Base-by-base conservation (phyloP, 192 early-diverging fungal species). In the Rhizophagus sp. region DNA sequence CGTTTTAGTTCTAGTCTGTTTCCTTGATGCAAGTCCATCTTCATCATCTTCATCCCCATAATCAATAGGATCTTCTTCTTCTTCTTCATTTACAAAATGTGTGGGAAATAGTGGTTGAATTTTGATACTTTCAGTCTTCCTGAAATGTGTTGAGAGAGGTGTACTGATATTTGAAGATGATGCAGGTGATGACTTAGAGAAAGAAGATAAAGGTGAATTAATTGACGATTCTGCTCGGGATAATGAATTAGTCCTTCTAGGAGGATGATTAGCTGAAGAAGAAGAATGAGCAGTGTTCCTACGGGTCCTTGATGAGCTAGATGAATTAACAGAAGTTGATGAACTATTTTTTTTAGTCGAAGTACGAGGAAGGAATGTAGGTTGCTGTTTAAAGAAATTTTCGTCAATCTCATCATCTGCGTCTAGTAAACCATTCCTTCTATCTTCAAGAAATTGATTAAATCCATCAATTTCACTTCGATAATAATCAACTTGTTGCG, bases 401-500 rank as follows among this genome's bases (percentile, higher is more conserved):
- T 82, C 79, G 22, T 78, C 63, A 69, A 85, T 70, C 41, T 62
- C 81, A 36, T 84, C 87, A 11, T 87, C 87, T 1, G 88, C 89
- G 27, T 83, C 84, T 47, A 92, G 88, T 61, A 94, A 83, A 24
- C 84, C 81, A 76, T 87, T 82, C 49, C 93, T 83, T 30, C 89
- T 82, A 69, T 90, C 84, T 64, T 86, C 81, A 41, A 94, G 79
- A 27, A 84, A 81, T 22, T 83, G 81, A 67, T 93, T 91, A 84
- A 93, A 95, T 15, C 79, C 82, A 68, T 85, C 85, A 49, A 92
- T 85, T 50, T 88, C 86, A 24, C 86, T 84, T 24, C 90, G 85
- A 81, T 91, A 89, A 67, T 89, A 89, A 63, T 89, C 91, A 47
- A 94, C 87, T 83, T 94, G 93, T 61, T 88, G 85, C 5, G 89